Evolutionary conservation across 768 basidiomycete species (phyloP).

Genomic region (Xerocomus potaroensis): DNA sequence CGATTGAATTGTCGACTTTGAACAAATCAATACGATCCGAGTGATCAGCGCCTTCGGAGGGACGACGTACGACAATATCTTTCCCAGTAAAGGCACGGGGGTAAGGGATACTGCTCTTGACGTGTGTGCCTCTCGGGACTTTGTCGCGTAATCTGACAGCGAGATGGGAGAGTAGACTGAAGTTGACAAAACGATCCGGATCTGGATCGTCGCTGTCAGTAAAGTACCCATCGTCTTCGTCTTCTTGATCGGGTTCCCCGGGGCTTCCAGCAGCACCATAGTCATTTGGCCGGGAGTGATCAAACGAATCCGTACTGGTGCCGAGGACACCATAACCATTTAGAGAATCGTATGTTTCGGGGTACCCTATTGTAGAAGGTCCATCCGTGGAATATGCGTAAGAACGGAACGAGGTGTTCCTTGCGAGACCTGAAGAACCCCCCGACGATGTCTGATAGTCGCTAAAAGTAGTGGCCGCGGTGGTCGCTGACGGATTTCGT

Average conservation of each 20-base stretch:
- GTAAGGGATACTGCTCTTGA: constrained; percentile 91
- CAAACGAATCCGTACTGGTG: constrained; percentile 26
- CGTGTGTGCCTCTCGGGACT: constrained; percentile 80
- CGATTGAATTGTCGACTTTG: constrained; percentile 80
- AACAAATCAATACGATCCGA: constrained; percentile 6
- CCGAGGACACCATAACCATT: constrained; percentile 17
- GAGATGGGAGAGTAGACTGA: constrained; percentile 81
- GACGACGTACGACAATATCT: constrained; percentile 79
- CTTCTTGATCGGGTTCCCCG: constrained; percentile 19
- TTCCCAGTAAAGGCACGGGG: constrained; percentile 90
- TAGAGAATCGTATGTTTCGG: constrained; percentile 15
- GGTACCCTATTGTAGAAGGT: constrained; percentile 21
- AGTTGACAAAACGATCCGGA: constrained; percentile 79
- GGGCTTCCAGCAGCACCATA: constrained; percentile 17
- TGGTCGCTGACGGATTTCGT: constrained; percentile 25
- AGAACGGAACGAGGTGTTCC: constrained; percentile 16
- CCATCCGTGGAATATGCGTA: constrained; percentile 18
- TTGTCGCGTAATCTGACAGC: constrained; percentile 88
- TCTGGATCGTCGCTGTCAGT: constrained; percentile 58
- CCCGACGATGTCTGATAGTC: constrained; percentile 16
- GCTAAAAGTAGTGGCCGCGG: constrained; percentile 21
- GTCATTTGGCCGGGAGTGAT: constrained; percentile 17
- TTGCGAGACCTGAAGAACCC: constrained; percentile 11
- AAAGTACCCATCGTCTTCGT: constrained; percentile 31
- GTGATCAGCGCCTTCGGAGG: not conserved